Conservation (phyloP, 192 early-diverging fungal genomes). For the Dispira simplex region DNA sequence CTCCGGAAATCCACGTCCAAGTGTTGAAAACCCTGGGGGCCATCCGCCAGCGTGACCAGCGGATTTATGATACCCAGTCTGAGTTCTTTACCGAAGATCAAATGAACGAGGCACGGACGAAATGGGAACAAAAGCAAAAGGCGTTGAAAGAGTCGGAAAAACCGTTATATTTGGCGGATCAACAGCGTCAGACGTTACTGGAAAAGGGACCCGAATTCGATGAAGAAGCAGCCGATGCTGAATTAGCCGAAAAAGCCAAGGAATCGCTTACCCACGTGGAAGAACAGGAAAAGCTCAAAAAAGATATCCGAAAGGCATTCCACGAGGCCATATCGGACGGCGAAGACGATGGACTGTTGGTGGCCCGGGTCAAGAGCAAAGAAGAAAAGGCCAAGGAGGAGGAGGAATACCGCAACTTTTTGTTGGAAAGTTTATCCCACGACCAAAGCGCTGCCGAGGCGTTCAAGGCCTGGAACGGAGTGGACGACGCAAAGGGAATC, state of each 20-base stretch:
- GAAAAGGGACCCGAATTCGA: too few species aligned
- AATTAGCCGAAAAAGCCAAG: too few species aligned
- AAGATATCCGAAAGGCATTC: constrained; percentile 42
- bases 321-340: constrained; percentile 29
- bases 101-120: too few species aligned
- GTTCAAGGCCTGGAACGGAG: constrained; percentile 15
- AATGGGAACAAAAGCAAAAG: too few species aligned
- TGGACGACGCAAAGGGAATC: neutral
- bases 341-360: constrained; percentile 52
- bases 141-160: too few species aligned
- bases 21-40: constrained; percentile 84
- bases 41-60: constrained; percentile 57
- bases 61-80: constrained; percentile 61
- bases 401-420: constrained; percentile 75
- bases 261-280: constrained; percentile 52
- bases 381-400: constrained; percentile 71
- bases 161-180: too few species aligned
- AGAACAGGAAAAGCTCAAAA: constrained; percentile 69
- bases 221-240: too few species aligned
- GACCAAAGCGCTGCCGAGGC: constrained; percentile 10
- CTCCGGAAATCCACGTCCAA: constrained; percentile 80
- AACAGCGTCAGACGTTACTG: too few species aligned
- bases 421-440: constrained; percentile 57
- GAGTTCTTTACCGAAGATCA: constrained; percentile 62
- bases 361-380: constrained; percentile 53